Base-by-base conservation (phyloP, 2,329 filamentous ascomycete species). In the Cytospora leucostoma region DNA sequence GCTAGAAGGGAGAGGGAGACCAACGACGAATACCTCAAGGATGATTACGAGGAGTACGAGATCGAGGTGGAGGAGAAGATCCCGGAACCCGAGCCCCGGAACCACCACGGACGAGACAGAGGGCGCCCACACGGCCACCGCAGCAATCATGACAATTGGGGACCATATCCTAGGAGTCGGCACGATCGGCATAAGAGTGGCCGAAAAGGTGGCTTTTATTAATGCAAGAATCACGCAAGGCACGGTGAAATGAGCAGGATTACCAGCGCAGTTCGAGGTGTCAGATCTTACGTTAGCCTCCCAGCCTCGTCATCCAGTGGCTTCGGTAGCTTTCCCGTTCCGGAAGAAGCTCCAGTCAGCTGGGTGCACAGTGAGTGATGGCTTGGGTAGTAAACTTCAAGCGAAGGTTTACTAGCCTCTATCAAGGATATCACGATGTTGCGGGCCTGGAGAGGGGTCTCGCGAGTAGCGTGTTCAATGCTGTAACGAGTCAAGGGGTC, bases 31-130 rank as follows among this genome's bases (percentile, higher is more conserved):
- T 93, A 88, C 74, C 92, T 89, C 72, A 85, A 84, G 50, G 84
- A 89, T 51, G 89, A 92, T 71, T 92, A 86, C 70, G 90, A 93
- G 68, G 90, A 93, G 72, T 88, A 89, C 70, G 88, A 90, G 71
- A 80, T 91, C 50, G 92, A 96, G 71, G 86, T 93, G 32, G 92
- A 96, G 68, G 88, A 91, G 69, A 73, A 75, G 1, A 76, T 86
- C 17, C 75, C 74, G 12, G 73, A 76, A 34, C 68, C 72, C n/a
- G 70, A 74, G 56, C 65, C 68, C 21, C 63, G 63, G 66, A 4
- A 62, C n/a, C 60, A 63, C n/a, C 64, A 62, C 32, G 56, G 61
- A 19, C 62, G 65, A 7, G 67, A 68, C 8, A 61, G 67, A 56
- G 64, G 67, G 34, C 61, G 64, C n/a, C 56, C 65, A 15, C 65